A percentile compares a stretch with the other conserved stretches of the same genome.
Evolutionary conservation across 140 eudicot species (phyloP).

Genomic region (Anethum foeniculum): DNA sequence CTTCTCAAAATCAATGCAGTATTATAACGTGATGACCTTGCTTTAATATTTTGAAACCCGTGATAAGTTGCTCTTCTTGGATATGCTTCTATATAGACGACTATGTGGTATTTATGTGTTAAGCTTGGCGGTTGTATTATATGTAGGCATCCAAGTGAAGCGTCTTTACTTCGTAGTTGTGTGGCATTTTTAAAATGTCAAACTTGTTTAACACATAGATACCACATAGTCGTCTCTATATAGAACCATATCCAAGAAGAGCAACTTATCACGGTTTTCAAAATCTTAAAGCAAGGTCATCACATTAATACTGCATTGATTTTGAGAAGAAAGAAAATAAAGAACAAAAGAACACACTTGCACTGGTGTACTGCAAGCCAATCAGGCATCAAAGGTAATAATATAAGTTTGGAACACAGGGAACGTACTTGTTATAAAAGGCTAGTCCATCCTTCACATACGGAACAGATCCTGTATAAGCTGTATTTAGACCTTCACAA

Average conservation of each 20-base stretch:
- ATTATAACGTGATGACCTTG: not conserved
- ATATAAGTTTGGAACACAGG: not conserved
- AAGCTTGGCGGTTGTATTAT: not conserved
- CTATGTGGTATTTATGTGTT: not conserved
- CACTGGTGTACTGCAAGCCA: not conserved
- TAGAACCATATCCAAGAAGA: not conserved
- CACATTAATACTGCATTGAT: not conserved
- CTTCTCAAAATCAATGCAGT: not conserved
- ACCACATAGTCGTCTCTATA: not conserved
- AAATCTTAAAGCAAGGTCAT: not conserved
- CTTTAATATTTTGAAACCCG: not conserved
- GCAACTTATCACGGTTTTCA: not conserved
- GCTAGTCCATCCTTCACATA: constrained; percentile 80
- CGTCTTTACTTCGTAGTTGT: not conserved
- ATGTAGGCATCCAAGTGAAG: not conserved
- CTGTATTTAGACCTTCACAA: constrained; percentile 67
- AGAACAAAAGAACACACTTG: not conserved
- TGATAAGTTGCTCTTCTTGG: not conserved
- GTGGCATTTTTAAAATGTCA: not conserved
- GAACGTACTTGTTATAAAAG: constrained; percentile 83
- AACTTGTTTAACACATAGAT: not conserved
- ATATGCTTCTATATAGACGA: not conserved
- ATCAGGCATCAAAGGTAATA: constrained; percentile 3
- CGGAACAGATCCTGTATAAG: constrained; percentile 70
- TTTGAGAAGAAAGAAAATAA: not conserved